A percentile compares a stretch with the other conserved stretches of the same genome.
phyloP scores from a whole-genome alignment of 2,329 filamentous ascomycete genomes.

The Scedosporium dehoogii region DNA sequence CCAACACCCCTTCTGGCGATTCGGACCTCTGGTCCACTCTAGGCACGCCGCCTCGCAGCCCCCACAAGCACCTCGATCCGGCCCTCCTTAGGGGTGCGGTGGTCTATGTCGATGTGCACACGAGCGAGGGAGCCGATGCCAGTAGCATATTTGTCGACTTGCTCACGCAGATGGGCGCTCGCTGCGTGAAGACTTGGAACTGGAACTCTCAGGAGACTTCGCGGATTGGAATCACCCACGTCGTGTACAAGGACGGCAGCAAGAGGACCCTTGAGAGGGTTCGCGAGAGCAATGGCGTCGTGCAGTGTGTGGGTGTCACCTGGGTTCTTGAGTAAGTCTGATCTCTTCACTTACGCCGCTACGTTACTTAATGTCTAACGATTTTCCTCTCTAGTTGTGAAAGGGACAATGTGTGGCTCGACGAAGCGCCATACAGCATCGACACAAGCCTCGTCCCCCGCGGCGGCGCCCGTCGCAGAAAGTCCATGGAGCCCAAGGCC shows the following conservation, averaged over 20 bases:
- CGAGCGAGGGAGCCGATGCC: constrained; percentile 70
- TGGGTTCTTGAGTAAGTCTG: constrained; percentile 80
- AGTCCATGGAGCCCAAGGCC: constrained; percentile 71
- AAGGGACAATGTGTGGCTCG: constrained; percentile 64
- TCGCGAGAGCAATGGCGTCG: constrained; percentile 57
- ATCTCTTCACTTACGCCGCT: background rate
- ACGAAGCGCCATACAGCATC: constrained; percentile 60
- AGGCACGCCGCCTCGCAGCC: constrained; percentile 45
- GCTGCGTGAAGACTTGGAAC: constrained; percentile 64
- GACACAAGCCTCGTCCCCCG: constrained; percentile 59
- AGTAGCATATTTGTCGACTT: constrained; percentile 74
- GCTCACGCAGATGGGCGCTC: constrained; percentile 70
- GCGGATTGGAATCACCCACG: constrained; percentile 72
- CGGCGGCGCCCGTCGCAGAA: constrained; percentile 61
- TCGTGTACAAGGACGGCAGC: constrained; percentile 82
- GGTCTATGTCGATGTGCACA: constrained; percentile 77
- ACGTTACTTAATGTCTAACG: background rate
- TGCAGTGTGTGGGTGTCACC: constrained; percentile 77
- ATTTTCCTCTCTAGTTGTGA: constrained; percentile 51
- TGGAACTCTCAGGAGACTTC: constrained; percentile 51
- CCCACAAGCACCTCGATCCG: constrained; percentile 39
- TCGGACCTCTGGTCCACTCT: constrained; percentile 42
- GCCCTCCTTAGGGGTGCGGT: constrained; percentile 58
- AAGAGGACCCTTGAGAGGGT: constrained; percentile 76
- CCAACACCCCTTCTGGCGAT: constrained; percentile 24